Base-by-base conservation (phyloP, 2,329 filamentous ascomycete genomes). In the Talaromyces funiculosus region DNA sequence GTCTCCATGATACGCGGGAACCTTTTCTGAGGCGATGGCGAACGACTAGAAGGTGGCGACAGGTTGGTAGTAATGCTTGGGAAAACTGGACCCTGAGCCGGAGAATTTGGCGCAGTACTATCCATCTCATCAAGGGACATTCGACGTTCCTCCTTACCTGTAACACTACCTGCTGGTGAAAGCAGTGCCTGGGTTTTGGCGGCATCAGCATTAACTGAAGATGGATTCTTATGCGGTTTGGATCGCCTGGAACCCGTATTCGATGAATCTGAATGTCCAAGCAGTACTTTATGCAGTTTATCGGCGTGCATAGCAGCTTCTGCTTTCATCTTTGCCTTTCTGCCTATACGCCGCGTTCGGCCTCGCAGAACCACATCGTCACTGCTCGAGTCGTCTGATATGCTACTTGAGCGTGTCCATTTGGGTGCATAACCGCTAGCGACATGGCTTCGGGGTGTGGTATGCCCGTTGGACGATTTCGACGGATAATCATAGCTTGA, bases 11-110 rank as follows among this genome's bases (percentile, higher is more conserved):
- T 68, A n/a, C 73, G 72, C 4, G 72, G 67, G 29, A 77, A 68
- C 0, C 84, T 82, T 58, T 84, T 88, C 0, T 78, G 76, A 31
- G 88, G 88, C 6, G 89, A 90, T 2, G 79, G 78, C 1, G 83
- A 80, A 24, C 88, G 82, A 67, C 86, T 90, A 7, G 79, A 79
- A 3, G 81, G 77, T 1, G 86, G 83, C 3, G 88, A 89, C 8
- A 88, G 71, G 60, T 89, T 86, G 64, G 84, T 80, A 22, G 82
- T 82, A 62, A 87, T 83, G 12, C 81, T 81, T 3, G 85, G 84
- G 56, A 87, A 81, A 33, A 82, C 78, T 1, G 76, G 73, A 38
- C 69, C 62, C 31, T 69, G 69, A 16, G 66, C 65, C 40, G 76
- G 76, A 33, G 77, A 76, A 57, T 69, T 75, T 7, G 76, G 72